Conservation (phyloP, 2,329 filamentous ascomycete genomes). For the Verticillium zaregamsianum region DNA sequence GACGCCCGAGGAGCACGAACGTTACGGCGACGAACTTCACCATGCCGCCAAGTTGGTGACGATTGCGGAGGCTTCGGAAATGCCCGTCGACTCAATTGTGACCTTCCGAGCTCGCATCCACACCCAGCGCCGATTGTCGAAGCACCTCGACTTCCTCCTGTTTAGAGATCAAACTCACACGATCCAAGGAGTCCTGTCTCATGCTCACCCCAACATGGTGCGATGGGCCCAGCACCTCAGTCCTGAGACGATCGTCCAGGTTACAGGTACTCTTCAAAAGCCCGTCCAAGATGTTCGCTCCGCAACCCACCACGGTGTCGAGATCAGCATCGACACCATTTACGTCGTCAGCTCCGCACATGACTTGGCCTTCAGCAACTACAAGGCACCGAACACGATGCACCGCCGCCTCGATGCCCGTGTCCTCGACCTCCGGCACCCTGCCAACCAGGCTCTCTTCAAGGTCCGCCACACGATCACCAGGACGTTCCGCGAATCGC, state of each 20-base stretch:
- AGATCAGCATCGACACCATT: conserved; percentile 62
- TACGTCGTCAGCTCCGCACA: conserved; percentile 47
- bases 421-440: conserved; percentile 80
- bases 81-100: conserved; percentile 29
- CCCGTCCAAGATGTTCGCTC: conserved; percentile 72
- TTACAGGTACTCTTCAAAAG: conserved; percentile 68
- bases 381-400: conserved; percentile 26
- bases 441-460: conserved; percentile 82
- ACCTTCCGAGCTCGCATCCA: conserved; percentile 58
- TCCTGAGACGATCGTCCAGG: conserved; percentile 72
- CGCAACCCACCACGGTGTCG: conserved; percentile 70
- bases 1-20: neutral
- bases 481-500: conserved; percentile 71
- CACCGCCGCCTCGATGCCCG: conserved; percentile 36
- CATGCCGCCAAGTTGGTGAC: conserved; percentile 8
- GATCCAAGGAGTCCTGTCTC: conserved; percentile 72
- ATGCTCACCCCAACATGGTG: conserved; percentile 64
- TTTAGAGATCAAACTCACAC: conserved; percentile 81
- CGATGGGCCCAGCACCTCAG: conserved; percentile 83
- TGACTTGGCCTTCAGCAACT: conserved; percentile 48
- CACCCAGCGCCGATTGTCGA: conserved; percentile 75
- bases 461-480: conserved; percentile 78
- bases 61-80: conserved; percentile 7
- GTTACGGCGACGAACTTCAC: neutral
- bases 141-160: conserved; percentile 78